Evolutionary conservation across 23 red algal species (phyloP).

Genomic region (Pyropia yezoensis): DNA sequence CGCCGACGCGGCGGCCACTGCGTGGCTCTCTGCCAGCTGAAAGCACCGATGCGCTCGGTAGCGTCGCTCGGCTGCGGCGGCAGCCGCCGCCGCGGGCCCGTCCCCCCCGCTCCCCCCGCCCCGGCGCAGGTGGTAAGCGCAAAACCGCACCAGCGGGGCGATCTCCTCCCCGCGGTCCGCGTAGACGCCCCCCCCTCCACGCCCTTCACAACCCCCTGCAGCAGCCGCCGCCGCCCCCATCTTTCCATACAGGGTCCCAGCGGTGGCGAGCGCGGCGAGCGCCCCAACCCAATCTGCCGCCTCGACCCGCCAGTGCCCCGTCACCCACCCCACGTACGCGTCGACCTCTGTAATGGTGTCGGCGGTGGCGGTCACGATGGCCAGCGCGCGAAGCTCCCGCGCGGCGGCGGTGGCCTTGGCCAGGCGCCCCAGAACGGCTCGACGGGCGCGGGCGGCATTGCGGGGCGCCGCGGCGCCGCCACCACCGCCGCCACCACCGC

Average conservation of each 20-base stretch:
- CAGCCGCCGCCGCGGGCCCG: background rate
- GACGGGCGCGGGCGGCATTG: constrained; percentile 20
- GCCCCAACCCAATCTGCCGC: constrained; percentile 30
- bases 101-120: constrained; percentile 9
- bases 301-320: constrained; percentile 35
- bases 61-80: constrained; percentile 3
- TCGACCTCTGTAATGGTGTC: constrained; percentile 48
- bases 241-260: constrained; percentile 31
- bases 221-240: constrained; percentile 14
- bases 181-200: constrained; percentile 20
- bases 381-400: constrained; percentile 18
- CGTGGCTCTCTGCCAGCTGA: constrained; percentile 51
- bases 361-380: constrained; percentile 12
- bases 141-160: constrained; percentile 54
- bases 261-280: constrained; percentile 21
- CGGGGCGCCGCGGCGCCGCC: constrained; percentile 7
- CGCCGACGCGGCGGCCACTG: constrained; percentile 2
- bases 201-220: constrained; percentile 17
- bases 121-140: constrained; percentile 42
- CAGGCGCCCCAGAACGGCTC: constrained; percentile 22
- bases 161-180: constrained; percentile 53
- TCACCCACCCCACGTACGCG: constrained; percentile 58
- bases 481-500: background rate
- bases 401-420: constrained; percentile 41
- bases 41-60: constrained; percentile 52